Base-by-base conservation (phyloP, 2,329 filamentous ascomycete genomes). In the Hypoxylon sp. region DNA sequence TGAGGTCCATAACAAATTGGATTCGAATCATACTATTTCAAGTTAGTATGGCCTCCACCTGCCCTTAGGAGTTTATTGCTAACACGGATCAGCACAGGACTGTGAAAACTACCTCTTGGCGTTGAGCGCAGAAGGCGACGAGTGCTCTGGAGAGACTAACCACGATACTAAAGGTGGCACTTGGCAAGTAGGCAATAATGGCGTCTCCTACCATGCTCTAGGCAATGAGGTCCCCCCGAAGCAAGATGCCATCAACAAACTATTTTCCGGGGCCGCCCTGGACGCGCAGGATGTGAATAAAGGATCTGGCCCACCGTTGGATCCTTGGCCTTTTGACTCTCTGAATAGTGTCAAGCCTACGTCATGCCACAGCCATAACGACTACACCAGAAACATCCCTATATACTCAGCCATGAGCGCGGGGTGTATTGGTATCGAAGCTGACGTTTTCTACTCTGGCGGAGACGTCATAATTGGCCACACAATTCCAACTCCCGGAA, bases 81-180 rank as follows among this genome's bases (percentile, higher is more conserved):
- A 30, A 72, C 52, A 38, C 20, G 32, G 6, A 22, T 36, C 20
- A 75, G 73, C 59, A 42, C 70, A 64, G 2, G 61, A 59, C 42
- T 76, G 74, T 58, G 56, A 71, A 50, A 70, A 45, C 18, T 74
- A 74, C 16, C 69, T 76, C 16, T 56, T 57, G 18, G 71, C 68
- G 11, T 62, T 75, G 16, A 72, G 70, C 16, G 70, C 65, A 7
- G 48, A 60, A 4, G 69, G 66, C 7, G 67, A 69, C 5, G 24
- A 69, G 40, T 76, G 74, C 53, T 73, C 67, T 26, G 73, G 73
- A 14, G 51, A 60, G n/a, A 66, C 54, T 0, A 71, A 74, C 49
- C 62, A 65, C 18, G 74, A 76, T 42, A 75, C 73, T 1, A 74
- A 74, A 30, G 74, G 74, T 12, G 74, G 74, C 1, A 74, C 73